Conservation (phyloP, 352 stramenopile species). For the Phytophthora megakarya region DNA sequence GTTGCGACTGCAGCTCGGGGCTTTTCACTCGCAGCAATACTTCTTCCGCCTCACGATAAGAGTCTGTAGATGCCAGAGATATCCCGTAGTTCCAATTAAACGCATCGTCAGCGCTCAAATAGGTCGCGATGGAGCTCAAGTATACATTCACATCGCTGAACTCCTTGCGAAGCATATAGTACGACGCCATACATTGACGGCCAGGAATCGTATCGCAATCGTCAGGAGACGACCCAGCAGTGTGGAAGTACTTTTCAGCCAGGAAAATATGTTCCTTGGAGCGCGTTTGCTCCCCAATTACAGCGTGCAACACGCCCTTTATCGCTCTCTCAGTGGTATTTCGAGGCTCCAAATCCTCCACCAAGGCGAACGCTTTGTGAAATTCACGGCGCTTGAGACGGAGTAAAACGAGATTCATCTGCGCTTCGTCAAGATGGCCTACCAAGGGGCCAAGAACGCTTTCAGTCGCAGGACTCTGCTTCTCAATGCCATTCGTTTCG, state of each 20-base stretch:
- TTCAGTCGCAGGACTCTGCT: slow-evolving; percentile 9
- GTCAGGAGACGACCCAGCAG: slow-evolving; percentile 48
- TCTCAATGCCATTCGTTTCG: slow-evolving; percentile 15
- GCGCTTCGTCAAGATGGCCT: slow-evolving; percentile 49
- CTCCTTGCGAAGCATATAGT: slow-evolving; percentile 70
- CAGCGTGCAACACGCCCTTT: slow-evolving; percentile 65
- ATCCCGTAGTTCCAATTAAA: slow-evolving; percentile 88
- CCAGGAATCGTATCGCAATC: slow-evolving; percentile 72
- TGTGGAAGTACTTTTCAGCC: slow-evolving; percentile 71
- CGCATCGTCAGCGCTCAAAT: slow-evolving; percentile 53
- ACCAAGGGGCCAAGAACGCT: slow-evolving; percentile 44
- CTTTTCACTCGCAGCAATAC: slow-evolving; percentile 57
- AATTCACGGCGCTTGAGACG: slow-evolving; percentile 56
- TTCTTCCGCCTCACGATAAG: slow-evolving; percentile 58
- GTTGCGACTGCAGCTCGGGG: slow-evolving; percentile 31
- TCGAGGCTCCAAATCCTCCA: slow-evolving; percentile 59
- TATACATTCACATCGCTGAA: slow-evolving; percentile 71
- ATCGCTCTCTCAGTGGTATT: slow-evolving; percentile 50
- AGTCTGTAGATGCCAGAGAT: slow-evolving; percentile 51
- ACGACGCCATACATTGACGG: slow-evolving; percentile 74
- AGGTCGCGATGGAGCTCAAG: slow-evolving; percentile 65
- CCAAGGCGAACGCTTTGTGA: slow-evolving; percentile 53
- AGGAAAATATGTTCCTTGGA: slow-evolving; percentile 78
- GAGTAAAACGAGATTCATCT: slow-evolving; percentile 60
- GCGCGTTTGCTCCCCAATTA: slow-evolving; percentile 60